Percentiles rank a stretch among this genome's conserved stretches.
Conservation (phyloP, 2,329 filamentous ascomycete genomes). For the Xylaria sp. region DNA sequence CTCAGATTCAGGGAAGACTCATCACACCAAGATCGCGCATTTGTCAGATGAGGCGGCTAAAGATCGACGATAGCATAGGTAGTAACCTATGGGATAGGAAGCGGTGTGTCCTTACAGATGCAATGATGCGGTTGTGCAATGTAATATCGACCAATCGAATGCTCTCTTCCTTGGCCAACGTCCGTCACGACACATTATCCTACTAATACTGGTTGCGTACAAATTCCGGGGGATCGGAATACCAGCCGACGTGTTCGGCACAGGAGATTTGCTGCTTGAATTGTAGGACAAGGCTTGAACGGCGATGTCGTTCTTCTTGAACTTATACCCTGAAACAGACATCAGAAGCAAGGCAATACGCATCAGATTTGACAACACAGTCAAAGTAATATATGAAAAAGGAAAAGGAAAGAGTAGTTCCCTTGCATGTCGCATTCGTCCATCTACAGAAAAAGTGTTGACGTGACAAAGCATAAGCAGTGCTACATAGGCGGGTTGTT, state of each 20-base stretch:
- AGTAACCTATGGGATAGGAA: background rate
- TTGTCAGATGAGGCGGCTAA: background rate
- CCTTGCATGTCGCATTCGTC: background rate
- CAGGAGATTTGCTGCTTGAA: background rate
- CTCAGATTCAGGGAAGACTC: background rate
- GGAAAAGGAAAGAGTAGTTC: background rate
- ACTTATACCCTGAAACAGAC: background rate
- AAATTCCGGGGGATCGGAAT: background rate
- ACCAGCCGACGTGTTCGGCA: background rate
- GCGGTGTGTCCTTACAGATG: background rate
- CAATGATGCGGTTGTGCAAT: background rate
- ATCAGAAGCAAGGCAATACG: background rate
- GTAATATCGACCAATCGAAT: background rate
- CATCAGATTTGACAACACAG: background rate
- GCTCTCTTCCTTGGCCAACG: background rate
- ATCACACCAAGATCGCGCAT: background rate
- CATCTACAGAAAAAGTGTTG: background rate
- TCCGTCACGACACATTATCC: background rate
- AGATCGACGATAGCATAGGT: background rate
- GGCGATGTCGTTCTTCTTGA: background rate
- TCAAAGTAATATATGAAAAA: background rate
- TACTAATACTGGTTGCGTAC: background rate
- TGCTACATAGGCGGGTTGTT: constrained; percentile 4
- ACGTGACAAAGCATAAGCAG: background rate
- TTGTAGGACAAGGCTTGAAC: background rate